phyloP scores from a whole-genome alignment of 176 grass and related monocot genomes.

The Calamus simplicifolius region DNA sequence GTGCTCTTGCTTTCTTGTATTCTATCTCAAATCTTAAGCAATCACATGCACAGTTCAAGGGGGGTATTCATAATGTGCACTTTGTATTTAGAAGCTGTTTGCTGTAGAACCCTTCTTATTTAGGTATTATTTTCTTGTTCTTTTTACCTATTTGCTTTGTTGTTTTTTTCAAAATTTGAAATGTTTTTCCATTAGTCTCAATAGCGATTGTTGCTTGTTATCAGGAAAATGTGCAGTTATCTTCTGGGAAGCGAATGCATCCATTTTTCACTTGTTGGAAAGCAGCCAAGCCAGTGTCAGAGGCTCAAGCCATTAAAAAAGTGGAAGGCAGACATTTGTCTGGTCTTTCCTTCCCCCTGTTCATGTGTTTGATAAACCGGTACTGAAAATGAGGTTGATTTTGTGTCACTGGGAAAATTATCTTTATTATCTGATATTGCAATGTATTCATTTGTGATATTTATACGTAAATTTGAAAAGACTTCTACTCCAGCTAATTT shows the following conservation, averaged over 20 bases:
- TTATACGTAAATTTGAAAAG: too few species aligned
- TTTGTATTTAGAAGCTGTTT: too few species aligned
- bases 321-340: conserved; percentile 16
- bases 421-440: too few species aligned
- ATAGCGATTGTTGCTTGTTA: conserved; percentile 16
- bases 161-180: neutral
- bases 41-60: too few species aligned
- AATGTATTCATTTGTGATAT: too few species aligned
- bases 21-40: too few species aligned
- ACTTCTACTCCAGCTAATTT: too few species aligned
- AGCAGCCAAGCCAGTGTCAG: conserved; percentile 32
- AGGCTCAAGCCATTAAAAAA: conserved; percentile 33
- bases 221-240: conserved; percentile 76
- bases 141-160: conserved; percentile 3
- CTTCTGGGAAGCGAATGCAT: conserved; percentile 76
- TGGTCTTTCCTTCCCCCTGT: conserved; percentile 46
- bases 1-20: too few species aligned
- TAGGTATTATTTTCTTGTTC: neutral
- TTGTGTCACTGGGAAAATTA: too few species aligned
- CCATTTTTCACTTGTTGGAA: conserved; percentile 67
- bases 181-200: neutral
- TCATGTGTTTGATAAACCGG: conserved; percentile 68
- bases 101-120: too few species aligned
- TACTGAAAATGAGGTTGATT: conserved; percentile 11
- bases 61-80: too few species aligned